phyloP scores from a whole-genome alignment of 164 flowering plant species.

The Tetracentron sinense region DNA sequence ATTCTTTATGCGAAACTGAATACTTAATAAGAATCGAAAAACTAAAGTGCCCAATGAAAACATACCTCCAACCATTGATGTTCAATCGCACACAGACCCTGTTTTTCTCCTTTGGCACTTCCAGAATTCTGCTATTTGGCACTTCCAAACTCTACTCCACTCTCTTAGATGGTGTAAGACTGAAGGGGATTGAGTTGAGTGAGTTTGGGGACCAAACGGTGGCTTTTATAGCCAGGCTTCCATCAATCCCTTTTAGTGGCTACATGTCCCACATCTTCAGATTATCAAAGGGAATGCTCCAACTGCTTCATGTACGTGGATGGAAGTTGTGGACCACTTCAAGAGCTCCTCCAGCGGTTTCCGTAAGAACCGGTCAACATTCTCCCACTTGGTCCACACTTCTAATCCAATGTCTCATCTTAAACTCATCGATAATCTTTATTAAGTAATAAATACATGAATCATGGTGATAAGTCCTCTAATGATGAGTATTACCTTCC shows the following conservation, averaged over 20 bases:
- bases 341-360: too few relatives aligned
- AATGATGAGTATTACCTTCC: conserved; percentile 18
- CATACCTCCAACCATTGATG: background rate
- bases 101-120: too few relatives aligned
- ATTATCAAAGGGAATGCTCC: too few relatives aligned
- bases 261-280: too few relatives aligned
- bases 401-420: background rate
- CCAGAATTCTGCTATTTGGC: background rate
- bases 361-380: background rate
- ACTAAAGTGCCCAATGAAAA: background rate
- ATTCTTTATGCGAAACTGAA: background rate
- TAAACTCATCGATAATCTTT: background rate
- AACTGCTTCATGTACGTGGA: too few relatives aligned
- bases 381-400: conserved; percentile 14
- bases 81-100: too few relatives aligned
- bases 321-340: too few relatives aligned
- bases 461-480: conserved; percentile 20
- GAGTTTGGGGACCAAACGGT: conserved; percentile 3
- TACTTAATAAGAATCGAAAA: background rate
- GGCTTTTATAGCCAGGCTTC: background rate
- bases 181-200: conserved; percentile 1
- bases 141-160: conserved; percentile 5
- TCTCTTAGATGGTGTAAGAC: conserved; percentile 4
- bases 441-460: conserved; percentile 9
- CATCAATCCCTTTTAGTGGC: too few relatives aligned